A percentile compares a stretch with the other conserved stretches of the same genome.
These are phyloP conservation scores for Diaporthe sp. DNA, from an alignment of 2,329 filamentous ascomycete genomes.

Conservation along the genomic window DNA sequence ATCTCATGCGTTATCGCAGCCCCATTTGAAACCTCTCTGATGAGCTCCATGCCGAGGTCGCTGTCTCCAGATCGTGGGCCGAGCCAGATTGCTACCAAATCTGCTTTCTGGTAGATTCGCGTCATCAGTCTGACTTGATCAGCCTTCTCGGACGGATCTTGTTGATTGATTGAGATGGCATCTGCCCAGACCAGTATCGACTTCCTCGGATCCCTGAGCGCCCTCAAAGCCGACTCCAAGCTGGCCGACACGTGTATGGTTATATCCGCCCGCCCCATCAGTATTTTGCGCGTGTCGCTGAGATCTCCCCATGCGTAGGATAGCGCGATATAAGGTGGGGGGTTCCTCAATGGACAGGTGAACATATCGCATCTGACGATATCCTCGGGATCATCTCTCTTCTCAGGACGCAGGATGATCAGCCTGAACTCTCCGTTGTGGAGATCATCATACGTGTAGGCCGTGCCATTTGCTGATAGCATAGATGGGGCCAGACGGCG, in stretches of 20 bases:
- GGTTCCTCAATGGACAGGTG: not conserved
- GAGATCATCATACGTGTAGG: not conserved
- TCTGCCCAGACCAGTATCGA: constrained; percentile 2
- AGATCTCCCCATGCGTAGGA: constrained; percentile 32
- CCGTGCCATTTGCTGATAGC: not conserved
- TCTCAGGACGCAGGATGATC: not conserved
- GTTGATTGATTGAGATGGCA: constrained; percentile 23
- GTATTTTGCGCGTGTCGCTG: not conserved
- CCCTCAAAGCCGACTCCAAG: not conserved
- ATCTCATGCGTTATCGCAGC: not conserved
- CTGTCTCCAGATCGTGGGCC: not conserved
- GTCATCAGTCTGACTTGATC: constrained; percentile 17
- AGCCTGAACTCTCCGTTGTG: not conserved
- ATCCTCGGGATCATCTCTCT: not conserved
- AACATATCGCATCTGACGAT: constrained; percentile 11
- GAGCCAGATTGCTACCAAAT: constrained; percentile 23
- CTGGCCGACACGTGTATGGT: not conserved
- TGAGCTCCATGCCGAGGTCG: not conserved
- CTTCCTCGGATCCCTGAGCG: not conserved
- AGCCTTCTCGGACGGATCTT: not conserved
- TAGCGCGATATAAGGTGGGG: not conserved
- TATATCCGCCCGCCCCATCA: not conserved
- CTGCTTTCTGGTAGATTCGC: not conserved
- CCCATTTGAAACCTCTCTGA: not conserved
- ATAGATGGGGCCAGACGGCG: not conserved